Evolutionary conservation across 2,329 filamentous ascomycete species (phyloP).

Genomic region (Fusarium graminum): DNA sequence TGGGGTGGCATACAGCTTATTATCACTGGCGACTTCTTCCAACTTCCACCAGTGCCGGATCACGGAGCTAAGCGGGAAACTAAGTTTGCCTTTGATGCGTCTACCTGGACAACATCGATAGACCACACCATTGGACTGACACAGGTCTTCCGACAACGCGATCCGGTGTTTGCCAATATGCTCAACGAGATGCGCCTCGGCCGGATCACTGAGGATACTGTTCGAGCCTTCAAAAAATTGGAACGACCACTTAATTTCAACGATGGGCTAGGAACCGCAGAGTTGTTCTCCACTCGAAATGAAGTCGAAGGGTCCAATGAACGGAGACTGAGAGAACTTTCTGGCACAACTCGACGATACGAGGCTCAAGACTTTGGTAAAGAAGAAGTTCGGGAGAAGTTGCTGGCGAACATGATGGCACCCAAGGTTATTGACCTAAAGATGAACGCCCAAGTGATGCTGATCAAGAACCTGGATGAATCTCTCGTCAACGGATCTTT

Average conservation of each 20-base stretch:
- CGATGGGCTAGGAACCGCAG: conserved; percentile 79
- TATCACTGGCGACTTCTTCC: conserved; percentile 98
- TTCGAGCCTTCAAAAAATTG: conserved; percentile 80
- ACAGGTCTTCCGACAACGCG: conserved; percentile 95
- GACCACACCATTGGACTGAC: conserved; percentile 96
- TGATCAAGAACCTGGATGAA: conserved; percentile 99
- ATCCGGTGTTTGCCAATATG: conserved; percentile 90
- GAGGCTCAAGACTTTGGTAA: conserved; percentile 84
- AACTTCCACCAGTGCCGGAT: conserved; percentile 93
- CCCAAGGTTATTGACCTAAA: conserved; percentile 85
- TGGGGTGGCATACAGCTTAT: conserved; percentile 97
- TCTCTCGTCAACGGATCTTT: conserved; percentile 93
- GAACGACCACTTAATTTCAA: conserved; percentile 77
- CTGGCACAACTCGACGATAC: conserved; percentile 76
- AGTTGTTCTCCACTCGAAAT: conserved; percentile 89
- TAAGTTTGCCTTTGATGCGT: conserved; percentile 94
- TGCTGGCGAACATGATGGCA: conserved; percentile 93
- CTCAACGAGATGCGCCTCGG: conserved; percentile 98
- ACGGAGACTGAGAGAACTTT: conserved; percentile 76
- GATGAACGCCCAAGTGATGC: conserved; percentile 95
- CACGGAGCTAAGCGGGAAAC: conserved; percentile 71
- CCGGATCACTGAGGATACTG: conserved; percentile 79
- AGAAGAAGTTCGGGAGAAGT: conserved; percentile 75
- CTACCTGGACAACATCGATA: conserved; percentile 91
- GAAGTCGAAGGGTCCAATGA: conserved; percentile 93